A percentile compares a stretch with the other conserved stretches of the same genome.
phyloP scores from a whole-genome alignment of 2,329 filamentous ascomycete species.

The Aspergillus udagawae region DNA sequence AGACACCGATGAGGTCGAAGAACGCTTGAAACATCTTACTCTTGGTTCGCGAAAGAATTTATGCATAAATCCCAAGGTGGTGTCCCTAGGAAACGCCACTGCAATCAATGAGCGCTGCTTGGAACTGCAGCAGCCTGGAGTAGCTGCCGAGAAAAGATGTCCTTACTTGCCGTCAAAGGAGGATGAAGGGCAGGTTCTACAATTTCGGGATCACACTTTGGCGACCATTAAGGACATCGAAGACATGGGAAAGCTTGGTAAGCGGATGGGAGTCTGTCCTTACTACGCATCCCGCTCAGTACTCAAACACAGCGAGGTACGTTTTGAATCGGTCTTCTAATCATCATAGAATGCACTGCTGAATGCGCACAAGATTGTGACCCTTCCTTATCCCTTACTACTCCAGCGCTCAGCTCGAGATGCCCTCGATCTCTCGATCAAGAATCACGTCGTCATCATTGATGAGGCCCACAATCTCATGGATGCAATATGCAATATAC shows the following conservation, averaged over 20 bases:
- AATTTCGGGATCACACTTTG: slow-evolving; percentile 80
- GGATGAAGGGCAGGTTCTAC: slow-evolving; percentile 64
- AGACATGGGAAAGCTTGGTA: slow-evolving; percentile 75
- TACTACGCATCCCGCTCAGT: slow-evolving; percentile 92
- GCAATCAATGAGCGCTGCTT: slow-evolving; percentile 92
- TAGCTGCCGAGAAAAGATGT: slow-evolving; percentile 64
- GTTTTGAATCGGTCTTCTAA: slow-evolving; percentile 9
- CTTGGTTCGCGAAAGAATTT: slow-evolving; percentile 81
- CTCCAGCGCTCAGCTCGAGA: slow-evolving; percentile 84
- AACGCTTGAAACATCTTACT: slow-evolving; percentile 73
- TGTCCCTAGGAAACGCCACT: slow-evolving; percentile 62
- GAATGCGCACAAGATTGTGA: slow-evolving; percentile 61
- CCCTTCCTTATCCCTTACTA: slow-evolving; percentile 84
- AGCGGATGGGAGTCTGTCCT: slow-evolving; percentile 76
- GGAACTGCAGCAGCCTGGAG: slow-evolving; percentile 74
- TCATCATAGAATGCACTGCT: slow-evolving; percentile 2
- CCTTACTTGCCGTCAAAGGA: slow-evolving; percentile 74
- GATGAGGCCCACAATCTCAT: slow-evolving; percentile 98
- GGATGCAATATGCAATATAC: slow-evolving; percentile 84
- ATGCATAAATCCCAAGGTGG: slow-evolving; percentile 85
- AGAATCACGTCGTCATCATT: slow-evolving; percentile 87
- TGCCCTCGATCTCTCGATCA: slow-evolving; percentile 78
- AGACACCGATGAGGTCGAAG: slow-evolving; percentile 37
- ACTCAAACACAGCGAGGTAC: slow-evolving; percentile 71
- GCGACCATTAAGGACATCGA: slow-evolving; percentile 91